Evolutionary conservation across 164 flowering plant species (phyloP).

Genomic region (Sedum album): DNA sequence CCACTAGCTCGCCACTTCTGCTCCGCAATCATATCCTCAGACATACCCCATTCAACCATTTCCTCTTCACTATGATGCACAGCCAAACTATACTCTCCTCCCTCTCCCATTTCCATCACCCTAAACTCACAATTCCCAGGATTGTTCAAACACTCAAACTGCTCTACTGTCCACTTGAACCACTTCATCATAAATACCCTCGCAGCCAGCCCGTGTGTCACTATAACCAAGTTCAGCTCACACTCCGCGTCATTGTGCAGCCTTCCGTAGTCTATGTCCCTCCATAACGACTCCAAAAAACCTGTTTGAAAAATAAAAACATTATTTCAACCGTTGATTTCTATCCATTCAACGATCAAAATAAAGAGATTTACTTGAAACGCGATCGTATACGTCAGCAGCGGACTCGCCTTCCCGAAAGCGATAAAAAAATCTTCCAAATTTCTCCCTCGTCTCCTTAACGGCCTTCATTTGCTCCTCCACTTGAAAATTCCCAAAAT

Average conservation of each 20-base stretch:
- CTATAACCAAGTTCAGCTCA: slow-evolving; percentile 57
- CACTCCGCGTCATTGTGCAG: slow-evolving; percentile 37
- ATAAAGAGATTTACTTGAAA: slow-evolving; percentile 68
- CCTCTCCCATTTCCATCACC: slow-evolving; percentile 69
- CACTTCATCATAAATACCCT: slow-evolving; percentile 91
- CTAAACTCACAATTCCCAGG: slow-evolving; percentile 57
- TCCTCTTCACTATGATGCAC: slow-evolving; percentile 69
- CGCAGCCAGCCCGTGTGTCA: slow-evolving; percentile 64
- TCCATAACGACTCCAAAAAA: slow-evolving; percentile 88
- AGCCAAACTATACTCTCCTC: slow-evolving; percentile 93
- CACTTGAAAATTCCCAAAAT: slow-evolving; percentile 92
- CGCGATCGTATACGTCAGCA: slow-evolving; percentile 88
- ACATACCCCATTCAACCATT: slow-evolving; percentile 71
- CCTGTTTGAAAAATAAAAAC: too few relatives aligned
- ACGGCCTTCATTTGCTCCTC: slow-evolving; percentile 67
- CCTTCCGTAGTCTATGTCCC: slow-evolving; percentile 85
- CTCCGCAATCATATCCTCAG: slow-evolving; percentile 75
- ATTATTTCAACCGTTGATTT: too few relatives aligned
- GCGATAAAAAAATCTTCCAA: slow-evolving; percentile 88
- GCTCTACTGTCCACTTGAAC: slow-evolving; percentile 98
- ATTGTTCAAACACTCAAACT: slow-evolving; percentile 73
- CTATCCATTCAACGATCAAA: too few relatives aligned
- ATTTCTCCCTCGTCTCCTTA: slow-evolving; percentile 61
- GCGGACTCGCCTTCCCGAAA: slow-evolving; percentile 99
- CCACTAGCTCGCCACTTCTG: slow-evolving; percentile 69